Percentiles rank a stretch among this genome's conserved stretches.
phyloP scores from a whole-genome alignment of 495 filamentous ascomycete species.

The Aspergillus incahuasiensis region DNA sequence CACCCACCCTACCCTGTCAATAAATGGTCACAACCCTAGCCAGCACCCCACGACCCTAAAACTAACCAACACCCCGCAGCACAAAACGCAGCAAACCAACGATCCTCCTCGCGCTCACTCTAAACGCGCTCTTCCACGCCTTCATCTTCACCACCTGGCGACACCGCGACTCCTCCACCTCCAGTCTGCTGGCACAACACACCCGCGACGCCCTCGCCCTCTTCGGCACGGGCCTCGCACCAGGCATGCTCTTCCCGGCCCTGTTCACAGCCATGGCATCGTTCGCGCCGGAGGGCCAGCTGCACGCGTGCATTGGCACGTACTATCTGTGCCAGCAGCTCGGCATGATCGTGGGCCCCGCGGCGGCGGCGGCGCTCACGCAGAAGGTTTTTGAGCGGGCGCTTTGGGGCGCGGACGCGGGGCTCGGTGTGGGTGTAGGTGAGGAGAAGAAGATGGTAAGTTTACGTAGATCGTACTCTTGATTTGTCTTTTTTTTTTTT shows the following conservation, averaged over 20 bases:
- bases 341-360: slow-evolving; percentile 29
- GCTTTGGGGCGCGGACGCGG: slow-evolving; percentile 11
- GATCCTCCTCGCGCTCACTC: slow-evolving; percentile 13
- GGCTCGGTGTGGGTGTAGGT: slow-evolving; percentile 11
- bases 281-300: slow-evolving; percentile 18
- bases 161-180: slow-evolving; percentile 9
- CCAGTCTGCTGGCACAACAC: slow-evolving; percentile 20
- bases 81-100: slow-evolving; percentile 25
- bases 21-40: too few species aligned
- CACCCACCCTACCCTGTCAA: too few species aligned
- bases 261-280: slow-evolving; percentile 31
- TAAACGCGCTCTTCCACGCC: slow-evolving; percentile 15
- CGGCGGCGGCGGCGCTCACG: slow-evolving; percentile 21
- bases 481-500: too few species aligned
- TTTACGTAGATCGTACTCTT: too few species aligned
- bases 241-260: slow-evolving; percentile 26
- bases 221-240: slow-evolving; percentile 20
- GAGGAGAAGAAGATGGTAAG: slow-evolving; percentile 8
- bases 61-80: slow-evolving; percentile 12
- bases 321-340: slow-evolving; percentile 36
- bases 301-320: slow-evolving; percentile 24
- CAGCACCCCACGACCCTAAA: too few species aligned
- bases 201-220: slow-evolving; percentile 7
- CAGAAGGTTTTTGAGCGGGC: slow-evolving; percentile 18
- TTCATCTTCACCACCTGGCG: slow-evolving; percentile 29